Evolutionary conservation across 805 yeast species (phyloP), one percentile per base, ranked within the genome.

Genomic region (Wickerhamiella domercqiae): DNA sequence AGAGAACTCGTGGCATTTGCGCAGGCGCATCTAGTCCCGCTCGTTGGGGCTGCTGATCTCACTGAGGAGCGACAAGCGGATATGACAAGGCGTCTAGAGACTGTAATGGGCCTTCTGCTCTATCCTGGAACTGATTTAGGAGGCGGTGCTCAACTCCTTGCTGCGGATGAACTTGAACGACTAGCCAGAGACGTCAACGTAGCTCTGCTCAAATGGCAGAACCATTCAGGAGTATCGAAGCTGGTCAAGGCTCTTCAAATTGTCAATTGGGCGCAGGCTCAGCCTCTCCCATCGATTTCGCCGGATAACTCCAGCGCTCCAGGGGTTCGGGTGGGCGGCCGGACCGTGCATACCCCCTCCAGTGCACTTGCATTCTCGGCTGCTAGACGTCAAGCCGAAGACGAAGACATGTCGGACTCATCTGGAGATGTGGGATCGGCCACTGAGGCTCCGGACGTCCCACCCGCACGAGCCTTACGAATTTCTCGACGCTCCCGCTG

Each of bases 61-160:
- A 22, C 14, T 3, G 22, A 35, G 14, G 25, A 28, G 28, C 14
- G 7, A 13, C 62, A n/a, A 7, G 19, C 14, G 18, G 18, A 62
- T 39, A 71, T 78, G 42, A 64, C 83, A 56, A 69, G 70, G 38
- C 87, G 81, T 45, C 59, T 84, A 43, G 94, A 86, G 52, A 62
- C 75, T 32, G 75, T 93, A 2, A 80, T 84, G 90, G 82, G 93
- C 17, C 62, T 84, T 42, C 59, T 84, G n/a, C 26, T 71, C 73
- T 28, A 68, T 67, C 43, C 67, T 71, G 1, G 52, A 47, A 13
- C 50, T 46, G 21, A 42, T 43, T 6, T 41, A 58, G 26, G 51
- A 51, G 3, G 54, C 57, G 57, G 82, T 44, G 60, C 67, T 32
- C 61, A 61, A 17, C 57, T 81, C 29, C 64, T 78, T 52, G 73